Conservation (phyloP, 306 rosid species). For the Oxytropis ochrocephala region DNA sequence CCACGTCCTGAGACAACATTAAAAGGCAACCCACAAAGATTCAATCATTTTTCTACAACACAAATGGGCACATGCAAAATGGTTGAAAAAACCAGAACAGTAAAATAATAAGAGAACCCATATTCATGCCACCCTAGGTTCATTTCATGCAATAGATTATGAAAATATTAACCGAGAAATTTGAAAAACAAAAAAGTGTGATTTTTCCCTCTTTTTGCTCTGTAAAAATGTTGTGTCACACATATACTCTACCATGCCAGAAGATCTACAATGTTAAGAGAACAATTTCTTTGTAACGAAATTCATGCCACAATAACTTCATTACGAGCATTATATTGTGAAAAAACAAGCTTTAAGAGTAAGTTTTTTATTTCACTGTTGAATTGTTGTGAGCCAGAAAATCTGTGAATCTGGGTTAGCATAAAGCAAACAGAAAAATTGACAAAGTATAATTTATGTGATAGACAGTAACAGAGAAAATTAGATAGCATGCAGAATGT, state of each 20-base stretch:
- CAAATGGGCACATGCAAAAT: neutral
- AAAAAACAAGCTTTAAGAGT: neutral
- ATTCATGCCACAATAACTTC: neutral
- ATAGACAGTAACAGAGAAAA: neutral
- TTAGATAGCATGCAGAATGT: neutral
- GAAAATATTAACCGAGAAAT: neutral
- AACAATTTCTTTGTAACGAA: neutral
- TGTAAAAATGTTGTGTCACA: no score
- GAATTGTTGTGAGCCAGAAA: neutral
- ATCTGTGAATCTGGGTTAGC: neutral
- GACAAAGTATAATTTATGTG: neutral
- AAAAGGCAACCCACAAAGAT: neutral
- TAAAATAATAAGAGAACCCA: neutral
- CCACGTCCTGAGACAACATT: conserved; percentile 46
- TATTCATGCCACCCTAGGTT: neutral
- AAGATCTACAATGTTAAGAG: neutral
- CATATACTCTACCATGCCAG: neutral
- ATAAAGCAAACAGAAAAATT: neutral
- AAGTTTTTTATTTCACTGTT: neutral
- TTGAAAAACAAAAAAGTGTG: neutral
- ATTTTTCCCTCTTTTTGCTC: neutral
- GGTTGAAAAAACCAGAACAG: neutral
- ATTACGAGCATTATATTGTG: neutral
- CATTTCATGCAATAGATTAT: neutral
- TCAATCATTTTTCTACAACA: neutral